Conservation (phyloP, 768 basidiomycete genomes). For the Pleurotus djamor region DNA sequence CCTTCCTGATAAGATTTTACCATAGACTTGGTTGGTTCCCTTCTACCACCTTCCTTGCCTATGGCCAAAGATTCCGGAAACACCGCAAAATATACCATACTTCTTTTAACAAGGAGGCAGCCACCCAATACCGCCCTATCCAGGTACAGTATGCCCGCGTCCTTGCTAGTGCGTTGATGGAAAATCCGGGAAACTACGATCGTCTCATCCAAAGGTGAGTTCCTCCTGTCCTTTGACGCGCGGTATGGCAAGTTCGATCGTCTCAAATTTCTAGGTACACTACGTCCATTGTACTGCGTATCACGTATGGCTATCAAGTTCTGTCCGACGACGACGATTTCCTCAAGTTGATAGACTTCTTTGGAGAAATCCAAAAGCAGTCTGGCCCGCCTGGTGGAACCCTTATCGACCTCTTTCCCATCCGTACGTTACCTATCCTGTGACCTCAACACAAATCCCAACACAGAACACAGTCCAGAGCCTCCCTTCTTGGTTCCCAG, state of each 20-base stretch:
- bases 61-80: slow-evolving; percentile 17
- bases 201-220: neutral
- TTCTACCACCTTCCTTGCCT: slow-evolving; percentile 15
- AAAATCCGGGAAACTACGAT: slow-evolving; percentile 14
- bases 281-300: slow-evolving; percentile 10
- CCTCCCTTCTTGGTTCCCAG: slow-evolving; percentile 4
- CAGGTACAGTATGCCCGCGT: slow-evolving; percentile 25
- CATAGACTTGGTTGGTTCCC: slow-evolving; percentile 15
- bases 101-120: slow-evolving; percentile 15
- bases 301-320: slow-evolving; percentile 15
- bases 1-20: neutral
- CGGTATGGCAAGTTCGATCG: too few species aligned
- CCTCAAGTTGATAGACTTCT: slow-evolving; percentile 6
- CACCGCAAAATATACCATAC: slow-evolving; percentile 18
- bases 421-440: slow-evolving; percentile 7
- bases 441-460: neutral
- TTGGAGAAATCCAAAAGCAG: slow-evolving; percentile 2
- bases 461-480: neutral
- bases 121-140: slow-evolving; percentile 18
- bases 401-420: slow-evolving; percentile 15
- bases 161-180: slow-evolving; percentile 24
- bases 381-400: slow-evolving; percentile 11
- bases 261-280: slow-evolving; percentile 1
- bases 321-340: slow-evolving; percentile 12
- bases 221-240: too few species aligned